Evolutionary conservation across 176 grass and related monocot species (phyloP).

Genomic region (Ensete ventricosum): DNA sequence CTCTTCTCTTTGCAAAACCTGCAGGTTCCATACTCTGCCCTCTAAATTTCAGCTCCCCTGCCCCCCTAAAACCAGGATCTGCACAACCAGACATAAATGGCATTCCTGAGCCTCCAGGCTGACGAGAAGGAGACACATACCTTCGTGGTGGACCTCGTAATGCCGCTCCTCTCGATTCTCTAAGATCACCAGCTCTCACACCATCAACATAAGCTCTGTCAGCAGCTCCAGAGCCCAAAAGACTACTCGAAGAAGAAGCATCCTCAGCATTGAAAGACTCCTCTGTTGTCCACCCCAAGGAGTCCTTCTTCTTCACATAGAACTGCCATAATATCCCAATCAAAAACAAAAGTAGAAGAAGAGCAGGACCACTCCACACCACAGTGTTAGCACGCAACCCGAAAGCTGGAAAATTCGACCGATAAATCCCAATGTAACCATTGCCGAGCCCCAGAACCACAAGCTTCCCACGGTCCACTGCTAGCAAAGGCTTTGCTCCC

Average conservation of each 20-base stretch:
- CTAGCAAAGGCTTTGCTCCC: slow-evolving; percentile 47
- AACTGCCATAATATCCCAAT: slow-evolving; percentile 76
- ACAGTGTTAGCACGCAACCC: slow-evolving; percentile 65
- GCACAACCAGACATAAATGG: slow-evolving; percentile 39
- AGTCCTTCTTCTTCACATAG: slow-evolving; percentile 93
- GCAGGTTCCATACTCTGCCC: slow-evolving; percentile 63
- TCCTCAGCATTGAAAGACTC: slow-evolving; percentile 54
- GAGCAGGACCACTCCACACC: slow-evolving; percentile 75
- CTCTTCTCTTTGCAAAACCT: slow-evolving; percentile 78
- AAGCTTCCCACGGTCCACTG: slow-evolving; percentile 54
- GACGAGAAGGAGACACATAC: slow-evolving; percentile 68
- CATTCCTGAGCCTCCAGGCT: slow-evolving; percentile 43
- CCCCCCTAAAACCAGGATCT: slow-evolving; percentile 41
- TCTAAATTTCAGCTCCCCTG: slow-evolving; percentile 56
- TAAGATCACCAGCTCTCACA: slow-evolving; percentile 37
- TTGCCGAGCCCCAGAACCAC: slow-evolving; percentile 74
- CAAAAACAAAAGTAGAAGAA: slow-evolving; percentile 71
- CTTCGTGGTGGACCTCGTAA: slow-evolving; percentile 58
- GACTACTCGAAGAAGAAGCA: slow-evolving; percentile 28
- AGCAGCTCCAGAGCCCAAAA: slow-evolving; percentile 39
- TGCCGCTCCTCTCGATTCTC: slow-evolving; percentile 28
- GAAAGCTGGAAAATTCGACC: slow-evolving; percentile 69
- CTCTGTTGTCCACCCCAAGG: slow-evolving; percentile 57
- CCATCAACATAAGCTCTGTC: slow-evolving; percentile 52
- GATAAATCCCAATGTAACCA: slow-evolving; percentile 58